Base-by-base conservation (phyloP, 306 rosid species). In the Pachyrhizus erosus region DNA sequence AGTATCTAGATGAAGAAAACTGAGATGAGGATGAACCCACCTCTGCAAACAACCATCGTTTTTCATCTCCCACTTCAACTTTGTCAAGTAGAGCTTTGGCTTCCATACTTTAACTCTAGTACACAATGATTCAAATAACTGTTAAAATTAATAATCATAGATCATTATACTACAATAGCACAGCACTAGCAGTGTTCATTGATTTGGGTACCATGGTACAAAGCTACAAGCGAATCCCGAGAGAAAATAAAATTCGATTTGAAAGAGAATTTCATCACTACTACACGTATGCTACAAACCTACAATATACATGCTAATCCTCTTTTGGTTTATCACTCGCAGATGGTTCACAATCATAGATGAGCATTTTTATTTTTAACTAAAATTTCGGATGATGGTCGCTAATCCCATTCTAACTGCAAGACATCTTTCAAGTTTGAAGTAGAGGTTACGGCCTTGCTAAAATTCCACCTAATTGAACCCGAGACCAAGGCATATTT, bases 231-330 rank as follows among this genome's bases (percentile, higher is more conserved):
- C 68, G 31, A 74, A 74, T 74, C 33, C 49, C 48, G 0, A 37
- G 34, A 46, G 76, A 79, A 60, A 23, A 39, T 69, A 52, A 0
- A 40, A 43, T 20, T 17, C 21, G 62, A 80, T 33, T 39, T 6
- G 60, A 62, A 46, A 17, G 18, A 73, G 8, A 68, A 57, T 18
- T 82, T 29, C 23, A 39, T 76, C 70, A 26, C 54, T 6, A 58
- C 18, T 27, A 49, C 73, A 82, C 7, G 21, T 70, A 69, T 69
- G 29, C 27, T 51, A 75, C 62, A 68, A 75, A 52, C 20, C 79
- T 61, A 31, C 73, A 45, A 42, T 21, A 20, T 52, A 66, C 62
- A 52, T 39, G 69, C 39, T 80, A 69, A 68, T 68, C 48, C 60
- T 84, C 62, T 10, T 13, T 24, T 27, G 51, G 49, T 45, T 61